Base-by-base conservation (phyloP, 177 flowering plant genomes). In the Vitis hybrid region DNA sequence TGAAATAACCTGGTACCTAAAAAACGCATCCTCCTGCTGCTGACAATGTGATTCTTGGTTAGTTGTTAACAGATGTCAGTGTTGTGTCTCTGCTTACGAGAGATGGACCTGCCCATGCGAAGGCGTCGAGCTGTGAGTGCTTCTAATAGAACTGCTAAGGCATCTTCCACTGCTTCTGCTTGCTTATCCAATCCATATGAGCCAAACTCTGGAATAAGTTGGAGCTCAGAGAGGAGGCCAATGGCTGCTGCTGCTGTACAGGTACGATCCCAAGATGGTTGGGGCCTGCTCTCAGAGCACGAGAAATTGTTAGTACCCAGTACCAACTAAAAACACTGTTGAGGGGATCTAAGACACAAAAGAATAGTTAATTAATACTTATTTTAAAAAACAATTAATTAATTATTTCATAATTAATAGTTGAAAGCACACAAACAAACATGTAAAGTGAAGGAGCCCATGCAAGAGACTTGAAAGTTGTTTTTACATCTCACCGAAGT, bases 231-330 rank as follows among this genome's bases (percentile, higher is more conserved):
- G 22, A 95, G 91, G 60, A 93, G 91, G 51, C 85, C 87, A 6
- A 80, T 69, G 8, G 96, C 98, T 63, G 99, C 99, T 6, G 94
- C 97, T 60, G 98, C 98, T 56, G 98, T 95, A 73, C 98, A 95
- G 51, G 97, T 93, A 3, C 97, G 90, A 71, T 95, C 98, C 98
- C 96, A 89, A 31, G 98, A 93, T 52, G 99, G 99, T 61, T 95
- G 99, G 17, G 99, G 97, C 83, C 99, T 95, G 76, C 70, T 59
- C 24, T 63, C 51, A 38, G 54, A 69, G 8, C 22, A 65, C 56
- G 4, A 24, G 12, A 68, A 60, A 20, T 10, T 8, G 24, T 53
- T 13, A n/a, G 12, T 13, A 49, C 14, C 55, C 59, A 22, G 15
- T 24, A 2, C 22, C 51, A 57, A 28, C 31, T 52, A 44, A n/a